phyloP scores from a whole-genome alignment of 306 rosid species.

The Astragalus glycyphyllos region DNA sequence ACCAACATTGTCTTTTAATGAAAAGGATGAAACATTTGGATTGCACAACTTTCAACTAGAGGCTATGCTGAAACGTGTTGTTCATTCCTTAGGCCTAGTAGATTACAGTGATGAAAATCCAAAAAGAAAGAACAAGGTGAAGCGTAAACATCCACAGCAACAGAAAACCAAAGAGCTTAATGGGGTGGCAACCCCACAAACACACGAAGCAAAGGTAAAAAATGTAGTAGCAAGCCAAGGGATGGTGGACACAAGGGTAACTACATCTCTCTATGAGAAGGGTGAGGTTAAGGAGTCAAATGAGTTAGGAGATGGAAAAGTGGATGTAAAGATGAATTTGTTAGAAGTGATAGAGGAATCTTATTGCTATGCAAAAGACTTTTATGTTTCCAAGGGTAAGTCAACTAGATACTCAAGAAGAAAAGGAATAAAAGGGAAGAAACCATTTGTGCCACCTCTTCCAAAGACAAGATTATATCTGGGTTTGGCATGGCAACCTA shows the following conservation, averaged over 20 bases:
- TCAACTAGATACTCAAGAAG: conserved; percentile 37
- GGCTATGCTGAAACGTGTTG: conserved; percentile 60
- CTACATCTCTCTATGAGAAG: conserved; percentile 17
- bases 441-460: conserved; percentile 67
- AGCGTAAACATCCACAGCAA: conserved; percentile 46
- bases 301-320: conserved; percentile 9
- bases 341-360: conserved; percentile 49
- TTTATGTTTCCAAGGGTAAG: conserved; percentile 41
- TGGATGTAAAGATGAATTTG: conserved; percentile 24
- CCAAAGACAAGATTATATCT: conserved; percentile 51
- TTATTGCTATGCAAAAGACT: conserved; percentile 52
- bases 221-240: conserved; percentile 24
- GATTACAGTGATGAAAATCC: conserved; percentile 25
- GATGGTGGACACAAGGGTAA: conserved; percentile 33
- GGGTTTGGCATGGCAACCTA: conserved; percentile 68
- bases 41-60: conserved; percentile 17
- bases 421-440: conserved; percentile 56
- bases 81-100: conserved; percentile 49
- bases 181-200: conserved; percentile 3
- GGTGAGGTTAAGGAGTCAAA: conserved; percentile 22
- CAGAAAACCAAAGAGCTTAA: conserved; percentile 24
- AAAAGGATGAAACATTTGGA: conserved; percentile 51
- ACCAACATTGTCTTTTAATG: too few relatives aligned
- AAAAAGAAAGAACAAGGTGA: conserved; percentile 43
- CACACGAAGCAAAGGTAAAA: background rate